These are phyloP conservation scores for Smithsoniella earleae DNA, from an alignment of 163 green algal species.

Conservation along the genomic window DNA sequence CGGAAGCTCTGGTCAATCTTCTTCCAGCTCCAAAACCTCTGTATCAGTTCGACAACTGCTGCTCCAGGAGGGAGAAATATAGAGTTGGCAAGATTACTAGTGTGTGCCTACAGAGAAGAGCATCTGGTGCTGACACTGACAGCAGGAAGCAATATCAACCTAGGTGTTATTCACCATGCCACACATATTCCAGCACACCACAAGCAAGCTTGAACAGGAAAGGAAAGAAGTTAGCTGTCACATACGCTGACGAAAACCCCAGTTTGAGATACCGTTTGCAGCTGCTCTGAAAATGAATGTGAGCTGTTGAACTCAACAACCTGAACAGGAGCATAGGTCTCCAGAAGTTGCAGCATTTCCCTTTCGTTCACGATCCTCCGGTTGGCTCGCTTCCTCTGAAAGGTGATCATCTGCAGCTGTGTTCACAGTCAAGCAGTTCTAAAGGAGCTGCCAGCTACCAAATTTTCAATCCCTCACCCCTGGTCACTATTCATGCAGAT, in stretches of 20 bases:
- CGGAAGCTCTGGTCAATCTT: slow-evolving; percentile 48
- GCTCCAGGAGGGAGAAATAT: slow-evolving; percentile 68
- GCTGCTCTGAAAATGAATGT: slow-evolving; percentile 63
- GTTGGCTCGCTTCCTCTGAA: slow-evolving; percentile 76
- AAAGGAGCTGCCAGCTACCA: too few species aligned
- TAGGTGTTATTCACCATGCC: too few species aligned
- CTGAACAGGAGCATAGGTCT: slow-evolving; percentile 50
- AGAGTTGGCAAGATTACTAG: slow-evolving; percentile 71
- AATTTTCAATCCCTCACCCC: too few species aligned
- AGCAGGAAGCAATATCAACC: too few species aligned
- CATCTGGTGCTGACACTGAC: too few species aligned
- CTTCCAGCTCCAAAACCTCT: slow-evolving; percentile 53
- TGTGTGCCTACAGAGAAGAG: slow-evolving; percentile 55
- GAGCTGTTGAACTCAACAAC: slow-evolving; percentile 68
- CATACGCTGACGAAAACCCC: slow-evolving; percentile 62
- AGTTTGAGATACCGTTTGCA: slow-evolving; percentile 57
- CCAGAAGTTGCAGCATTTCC: slow-evolving; percentile 55
- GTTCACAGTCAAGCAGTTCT: too few species aligned
- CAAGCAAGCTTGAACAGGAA: too few species aligned
- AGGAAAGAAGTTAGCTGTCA: too few species aligned
- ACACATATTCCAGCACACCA: too few species aligned
- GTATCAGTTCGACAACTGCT: slow-evolving; percentile 75
- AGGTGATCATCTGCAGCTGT: slow-evolving; percentile 63
- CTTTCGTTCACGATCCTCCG: slow-evolving; percentile 72
- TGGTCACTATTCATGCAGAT: too few species aligned